phyloP scores from a whole-genome alignment of 257 asterid genomes.

The Nicotiana tabacum region DNA sequence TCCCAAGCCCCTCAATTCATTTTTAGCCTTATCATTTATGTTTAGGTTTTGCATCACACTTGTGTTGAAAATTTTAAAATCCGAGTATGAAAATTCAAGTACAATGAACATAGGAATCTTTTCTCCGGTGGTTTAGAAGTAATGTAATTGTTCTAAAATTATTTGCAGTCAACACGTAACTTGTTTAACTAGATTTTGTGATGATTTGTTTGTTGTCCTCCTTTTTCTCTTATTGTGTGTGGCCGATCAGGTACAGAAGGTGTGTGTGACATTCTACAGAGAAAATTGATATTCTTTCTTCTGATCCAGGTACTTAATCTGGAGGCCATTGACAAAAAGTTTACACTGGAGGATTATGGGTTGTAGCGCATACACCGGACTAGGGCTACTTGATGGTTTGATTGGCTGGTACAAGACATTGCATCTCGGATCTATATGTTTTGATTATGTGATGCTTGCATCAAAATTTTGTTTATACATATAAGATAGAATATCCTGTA shows the following conservation, averaged over 20 bases:
- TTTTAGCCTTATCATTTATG: too few species aligned
- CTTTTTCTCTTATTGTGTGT: background rate
- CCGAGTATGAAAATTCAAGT: background rate
- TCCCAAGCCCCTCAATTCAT: too few species aligned
- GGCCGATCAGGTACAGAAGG: background rate
- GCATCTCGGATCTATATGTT: slow-evolving; percentile 92
- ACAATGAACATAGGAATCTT: background rate
- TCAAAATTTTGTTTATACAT: background rate
- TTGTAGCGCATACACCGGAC: slow-evolving; percentile 80
- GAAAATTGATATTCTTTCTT: background rate
- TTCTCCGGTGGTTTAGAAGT: too few species aligned
- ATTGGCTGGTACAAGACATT: slow-evolving; percentile 87
- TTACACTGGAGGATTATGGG: slow-evolving; percentile 81
- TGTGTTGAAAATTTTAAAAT: background rate
- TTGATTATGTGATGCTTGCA: background rate
- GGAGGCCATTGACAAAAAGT: slow-evolving; percentile 73
- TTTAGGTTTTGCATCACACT: background rate
- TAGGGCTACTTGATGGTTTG: slow-evolving; percentile 75
- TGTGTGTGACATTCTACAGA: background rate
- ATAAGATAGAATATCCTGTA: background rate
- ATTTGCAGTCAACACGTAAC: background rate
- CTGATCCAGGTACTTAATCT: slow-evolving; percentile 63
- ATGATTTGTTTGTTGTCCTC: background rate
- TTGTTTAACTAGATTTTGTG: too few species aligned
- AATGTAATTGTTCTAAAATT: too few species aligned